Conservation (phyloP, 306 rosid genomes). For the Mimosa pudica region DNA sequence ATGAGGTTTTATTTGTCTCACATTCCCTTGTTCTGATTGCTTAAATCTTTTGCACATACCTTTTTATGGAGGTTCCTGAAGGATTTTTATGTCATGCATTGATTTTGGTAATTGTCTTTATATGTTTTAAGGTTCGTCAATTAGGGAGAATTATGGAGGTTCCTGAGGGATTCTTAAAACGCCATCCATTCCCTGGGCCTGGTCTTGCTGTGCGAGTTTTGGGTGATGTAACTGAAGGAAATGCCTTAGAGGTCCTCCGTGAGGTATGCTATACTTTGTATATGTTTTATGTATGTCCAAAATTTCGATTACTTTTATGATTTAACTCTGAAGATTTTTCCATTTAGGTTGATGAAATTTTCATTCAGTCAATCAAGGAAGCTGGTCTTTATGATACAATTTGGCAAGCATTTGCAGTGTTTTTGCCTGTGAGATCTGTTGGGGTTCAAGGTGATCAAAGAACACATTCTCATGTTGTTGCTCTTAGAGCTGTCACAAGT, state of each 20-base stretch:
- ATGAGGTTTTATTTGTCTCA: constrained; percentile 67
- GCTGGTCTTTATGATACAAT: constrained; percentile 92
- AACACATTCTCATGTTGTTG: constrained; percentile 96
- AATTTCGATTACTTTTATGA: constrained; percentile 19
- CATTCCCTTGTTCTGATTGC: constrained; percentile 15
- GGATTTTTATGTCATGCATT: not conserved
- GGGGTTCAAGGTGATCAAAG: constrained; percentile 97
- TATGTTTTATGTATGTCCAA: not conserved
- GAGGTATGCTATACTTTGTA: constrained; percentile 48
- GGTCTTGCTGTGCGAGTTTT: constrained; percentile 94
- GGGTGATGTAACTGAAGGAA: constrained; percentile 85
- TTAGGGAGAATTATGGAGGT: constrained; percentile 80
- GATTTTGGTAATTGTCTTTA: not conserved
- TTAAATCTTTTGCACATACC: not conserved
- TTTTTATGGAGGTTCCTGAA: not conserved
- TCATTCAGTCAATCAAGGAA: constrained; percentile 86
- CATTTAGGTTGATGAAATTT: constrained; percentile 91
- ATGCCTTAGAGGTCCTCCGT: constrained; percentile 85
- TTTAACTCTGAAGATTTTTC: not conserved
- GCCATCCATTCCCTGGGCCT: constrained; percentile 97
- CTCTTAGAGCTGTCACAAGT: constrained; percentile 95
- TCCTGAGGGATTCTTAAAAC: constrained; percentile 80
- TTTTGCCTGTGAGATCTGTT: constrained; percentile 84
- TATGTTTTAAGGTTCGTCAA: constrained; percentile 67
- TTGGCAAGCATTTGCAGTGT: constrained; percentile 99